phyloP scores from a whole-genome alignment of 1,284 basidiomycete genomes.

The Trichosporon inkin region DNA sequence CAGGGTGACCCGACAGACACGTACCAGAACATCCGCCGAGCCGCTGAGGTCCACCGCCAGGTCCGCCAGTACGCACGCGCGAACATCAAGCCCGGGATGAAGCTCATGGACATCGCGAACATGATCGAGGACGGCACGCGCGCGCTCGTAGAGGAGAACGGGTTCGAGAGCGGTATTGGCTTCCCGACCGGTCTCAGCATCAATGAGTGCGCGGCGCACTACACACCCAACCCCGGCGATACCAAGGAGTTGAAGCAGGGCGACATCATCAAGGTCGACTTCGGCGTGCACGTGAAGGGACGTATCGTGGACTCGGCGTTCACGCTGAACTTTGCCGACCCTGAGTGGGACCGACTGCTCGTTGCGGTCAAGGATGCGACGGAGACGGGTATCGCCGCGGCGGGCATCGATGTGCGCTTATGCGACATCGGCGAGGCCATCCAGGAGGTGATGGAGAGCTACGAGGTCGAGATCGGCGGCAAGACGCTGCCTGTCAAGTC shows the following conservation, averaged over 20 bases:
- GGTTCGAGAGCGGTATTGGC: slow-evolving; percentile 73
- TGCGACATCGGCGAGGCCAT: slow-evolving; percentile 89
- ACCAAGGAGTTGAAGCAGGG: slow-evolving; percentile 72
- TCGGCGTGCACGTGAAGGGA: slow-evolving; percentile 94
- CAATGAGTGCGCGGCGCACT: slow-evolving; percentile 96
- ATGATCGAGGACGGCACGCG: slow-evolving; percentile 88
- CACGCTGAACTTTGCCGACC: slow-evolving; percentile 76
- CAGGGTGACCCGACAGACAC: slow-evolving; percentile 74
- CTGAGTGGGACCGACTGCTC: slow-evolving; percentile 81
- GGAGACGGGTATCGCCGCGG: slow-evolving; percentile 81
- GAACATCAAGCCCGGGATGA: slow-evolving; percentile 87
- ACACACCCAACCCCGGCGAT: slow-evolving; percentile 93
- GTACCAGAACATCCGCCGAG: slow-evolving; percentile 85
- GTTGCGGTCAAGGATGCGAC: slow-evolving; percentile 93
- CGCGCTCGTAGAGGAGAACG: slow-evolving; percentile 85
- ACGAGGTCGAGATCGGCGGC: slow-evolving; percentile 87
- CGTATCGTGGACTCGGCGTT: slow-evolving; percentile 95
- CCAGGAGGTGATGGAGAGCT: slow-evolving; percentile 98
- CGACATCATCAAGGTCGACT: slow-evolving; percentile 94
- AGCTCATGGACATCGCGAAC: slow-evolving; percentile 90
- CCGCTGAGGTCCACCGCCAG: slow-evolving; percentile 92
- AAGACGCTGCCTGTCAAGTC: slow-evolving; percentile 84
- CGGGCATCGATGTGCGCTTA: slow-evolving; percentile 91
- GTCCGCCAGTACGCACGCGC: slow-evolving; percentile 77
- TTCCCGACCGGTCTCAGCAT: slow-evolving; percentile 96